Conservation (phyloP, 2,329 filamentous ascomycete genomes). For the Grosmannia clavigera region DNA sequence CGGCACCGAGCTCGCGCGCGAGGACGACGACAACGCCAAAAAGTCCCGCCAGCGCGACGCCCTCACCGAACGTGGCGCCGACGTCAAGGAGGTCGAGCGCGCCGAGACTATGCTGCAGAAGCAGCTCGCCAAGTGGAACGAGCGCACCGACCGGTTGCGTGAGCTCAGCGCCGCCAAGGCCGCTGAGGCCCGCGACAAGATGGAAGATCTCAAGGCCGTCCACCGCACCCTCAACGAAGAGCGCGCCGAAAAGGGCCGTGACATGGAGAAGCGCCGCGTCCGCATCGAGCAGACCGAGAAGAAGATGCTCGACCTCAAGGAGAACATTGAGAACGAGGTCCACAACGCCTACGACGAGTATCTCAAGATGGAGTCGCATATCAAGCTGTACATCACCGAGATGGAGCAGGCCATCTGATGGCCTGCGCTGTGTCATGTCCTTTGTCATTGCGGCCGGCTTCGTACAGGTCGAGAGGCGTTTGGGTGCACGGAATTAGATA, state of each 20-base stretch:
- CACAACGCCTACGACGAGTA: slow-evolving; percentile 87
- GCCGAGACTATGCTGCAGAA: slow-evolving; percentile 73
- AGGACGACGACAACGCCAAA: slow-evolving; percentile 77
- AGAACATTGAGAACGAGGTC: slow-evolving; percentile 92
- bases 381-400: slow-evolving; percentile 95
- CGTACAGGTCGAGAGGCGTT: slow-evolving; percentile 11
- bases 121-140: slow-evolving; percentile 74
- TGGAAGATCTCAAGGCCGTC: slow-evolving; percentile 74
- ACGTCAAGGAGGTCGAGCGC: slow-evolving; percentile 81
- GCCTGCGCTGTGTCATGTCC: slow-evolving; percentile 1
- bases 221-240: slow-evolving; percentile 77
- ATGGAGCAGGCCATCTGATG: slow-evolving; percentile 76
- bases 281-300: slow-evolving; percentile 97
- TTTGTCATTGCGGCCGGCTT: slow-evolving; percentile 12
- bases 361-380: slow-evolving; percentile 93
- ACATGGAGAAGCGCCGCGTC: slow-evolving; percentile 86
- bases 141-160: slow-evolving; percentile 73
- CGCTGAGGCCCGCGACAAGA: slow-evolving; percentile 67
- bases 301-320: slow-evolving; percentile 98
- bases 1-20: slow-evolving; percentile 68
- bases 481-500: slow-evolving; percentile 16
- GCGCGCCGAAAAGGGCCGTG: slow-evolving; percentile 71
- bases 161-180: slow-evolving; percentile 73
- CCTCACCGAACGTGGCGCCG: slow-evolving; percentile 76
- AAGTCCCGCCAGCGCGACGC: slow-evolving; percentile 76